Evolutionary conservation across 371 early-diverging fungal species (phyloP).

Genomic region (Mycotypha africana): DNA sequence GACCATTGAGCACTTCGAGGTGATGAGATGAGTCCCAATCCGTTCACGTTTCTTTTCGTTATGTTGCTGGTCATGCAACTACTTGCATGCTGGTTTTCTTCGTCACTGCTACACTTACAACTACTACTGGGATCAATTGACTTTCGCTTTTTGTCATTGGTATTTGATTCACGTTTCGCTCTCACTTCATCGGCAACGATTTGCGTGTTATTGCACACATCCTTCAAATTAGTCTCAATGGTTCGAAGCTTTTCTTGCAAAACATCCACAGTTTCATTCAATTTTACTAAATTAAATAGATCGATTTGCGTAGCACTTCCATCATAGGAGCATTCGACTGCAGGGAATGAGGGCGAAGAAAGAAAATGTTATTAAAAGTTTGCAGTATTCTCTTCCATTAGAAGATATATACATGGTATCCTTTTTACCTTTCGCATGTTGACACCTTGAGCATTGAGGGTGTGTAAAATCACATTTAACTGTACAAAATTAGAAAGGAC

Average conservation of each 20-base stretch:
- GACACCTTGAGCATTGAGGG: slow-evolving; percentile 39
- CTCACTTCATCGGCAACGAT: slow-evolving; percentile 26
- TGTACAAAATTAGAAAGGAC: slow-evolving; percentile 4
- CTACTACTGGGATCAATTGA: background rate
- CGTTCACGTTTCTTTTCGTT: background rate
- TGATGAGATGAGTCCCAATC: background rate
- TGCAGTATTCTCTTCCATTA: no score
- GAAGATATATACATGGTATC: no score
- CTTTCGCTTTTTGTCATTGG: background rate
- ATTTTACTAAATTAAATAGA: slow-evolving; percentile 37
- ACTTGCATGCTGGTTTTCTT: background rate
- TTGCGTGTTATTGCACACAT: slow-evolving; percentile 26
- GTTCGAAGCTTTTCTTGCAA: slow-evolving; percentile 28
- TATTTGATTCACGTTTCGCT: slow-evolving; percentile 2
- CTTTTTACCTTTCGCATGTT: slow-evolving; percentile 30
- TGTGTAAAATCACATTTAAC: slow-evolving; percentile 52
- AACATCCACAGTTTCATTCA: slow-evolving; percentile 35
- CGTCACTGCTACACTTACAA: background rate
- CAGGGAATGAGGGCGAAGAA: background rate
- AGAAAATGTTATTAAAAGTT: background rate
- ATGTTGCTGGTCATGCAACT: background rate
- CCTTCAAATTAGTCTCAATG: slow-evolving; percentile 28
- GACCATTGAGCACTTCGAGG: slow-evolving; percentile 29
- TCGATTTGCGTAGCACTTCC: slow-evolving; percentile 46
- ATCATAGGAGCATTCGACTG: slow-evolving; percentile 39